Percentiles rank a stretch among this genome's conserved stretches.
Evolutionary conservation across 2,329 filamentous ascomycete genomes (phyloP).

Genomic region (Ploettnerulaceae sp.): DNA sequence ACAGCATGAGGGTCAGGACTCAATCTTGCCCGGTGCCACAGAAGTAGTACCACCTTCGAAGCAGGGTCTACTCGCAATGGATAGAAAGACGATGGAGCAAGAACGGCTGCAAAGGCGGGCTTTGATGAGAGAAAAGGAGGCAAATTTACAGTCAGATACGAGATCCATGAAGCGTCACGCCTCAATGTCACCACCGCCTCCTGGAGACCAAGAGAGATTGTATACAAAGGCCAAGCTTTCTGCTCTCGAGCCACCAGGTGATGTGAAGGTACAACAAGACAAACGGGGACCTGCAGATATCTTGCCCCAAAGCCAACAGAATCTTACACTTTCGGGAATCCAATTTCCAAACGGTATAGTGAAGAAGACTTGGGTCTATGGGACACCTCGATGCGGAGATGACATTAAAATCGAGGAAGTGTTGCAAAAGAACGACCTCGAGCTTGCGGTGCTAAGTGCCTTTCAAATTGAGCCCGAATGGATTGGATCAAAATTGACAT

Average conservation of each 20-base stretch:
- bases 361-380: constrained; percentile 74
- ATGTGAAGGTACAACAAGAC: not conserved
- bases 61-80: constrained; percentile 38
- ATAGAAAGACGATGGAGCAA: constrained; percentile 80
- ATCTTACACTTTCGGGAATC: constrained; percentile 19
- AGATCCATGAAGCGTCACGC: constrained; percentile 29
- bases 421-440: constrained; percentile 64
- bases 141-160: not conserved
- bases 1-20: too few relatives aligned
- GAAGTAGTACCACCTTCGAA: not conserved
- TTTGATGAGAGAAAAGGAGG: constrained; percentile 45
- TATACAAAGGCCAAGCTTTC: not conserved
- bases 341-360: constrained; percentile 53
- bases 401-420: constrained; percentile 89
- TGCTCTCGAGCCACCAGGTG: not conserved
- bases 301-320: constrained; percentile 12
- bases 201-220: not conserved
- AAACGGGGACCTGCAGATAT: not conserved
- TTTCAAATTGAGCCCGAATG: constrained; percentile 75
- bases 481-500: constrained; percentile 53
- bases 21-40: too few relatives aligned
- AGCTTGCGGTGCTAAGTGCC: constrained; percentile 77
- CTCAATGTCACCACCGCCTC: not conserved
- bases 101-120: constrained; percentile 69
- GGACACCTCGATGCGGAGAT: constrained; percentile 54